phyloP scores from a whole-genome alignment of 768 basidiomycete species.

The Chalciporus chontae region DNA sequence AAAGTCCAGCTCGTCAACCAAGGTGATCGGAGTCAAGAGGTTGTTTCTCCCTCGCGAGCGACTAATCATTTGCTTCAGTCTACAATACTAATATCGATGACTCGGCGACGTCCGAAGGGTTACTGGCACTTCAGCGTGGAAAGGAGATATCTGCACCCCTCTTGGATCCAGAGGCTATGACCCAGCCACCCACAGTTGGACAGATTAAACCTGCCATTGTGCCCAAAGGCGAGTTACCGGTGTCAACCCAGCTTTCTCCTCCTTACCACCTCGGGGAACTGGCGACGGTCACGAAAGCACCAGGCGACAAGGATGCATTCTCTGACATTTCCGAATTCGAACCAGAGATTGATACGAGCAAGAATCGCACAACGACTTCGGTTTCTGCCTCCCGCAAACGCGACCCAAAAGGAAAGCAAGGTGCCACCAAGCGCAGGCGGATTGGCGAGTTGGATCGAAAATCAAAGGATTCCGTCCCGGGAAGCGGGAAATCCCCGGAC shows the following conservation, averaged over 20 bases:
- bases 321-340: conserved; percentile 35
- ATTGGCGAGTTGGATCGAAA: conserved; percentile 22
- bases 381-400: not conserved
- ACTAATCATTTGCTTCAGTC: conserved; percentile 13
- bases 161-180: not conserved
- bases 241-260: not conserved
- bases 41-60: not conserved
- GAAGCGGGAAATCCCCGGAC: not conserved
- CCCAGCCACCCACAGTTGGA: not conserved
- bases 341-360: not conserved
- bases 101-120: not conserved
- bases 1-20: conserved; percentile 31
- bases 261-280: not conserved
- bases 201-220: not conserved
- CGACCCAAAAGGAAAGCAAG: not conserved
- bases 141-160: not conserved
- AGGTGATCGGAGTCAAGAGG: conserved; percentile 11
- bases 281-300: conserved; percentile 1
- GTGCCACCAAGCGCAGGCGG: not conserved
- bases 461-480: not conserved
- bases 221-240: not conserved
- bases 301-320: conserved; percentile 19
- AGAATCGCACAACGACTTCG: not conserved
- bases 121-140: not conserved
- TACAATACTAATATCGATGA: conserved; percentile 29